phyloP scores from a whole-genome alignment of 2,329 filamentous ascomycete species.

The Chrysosporium queenslandicum region DNA sequence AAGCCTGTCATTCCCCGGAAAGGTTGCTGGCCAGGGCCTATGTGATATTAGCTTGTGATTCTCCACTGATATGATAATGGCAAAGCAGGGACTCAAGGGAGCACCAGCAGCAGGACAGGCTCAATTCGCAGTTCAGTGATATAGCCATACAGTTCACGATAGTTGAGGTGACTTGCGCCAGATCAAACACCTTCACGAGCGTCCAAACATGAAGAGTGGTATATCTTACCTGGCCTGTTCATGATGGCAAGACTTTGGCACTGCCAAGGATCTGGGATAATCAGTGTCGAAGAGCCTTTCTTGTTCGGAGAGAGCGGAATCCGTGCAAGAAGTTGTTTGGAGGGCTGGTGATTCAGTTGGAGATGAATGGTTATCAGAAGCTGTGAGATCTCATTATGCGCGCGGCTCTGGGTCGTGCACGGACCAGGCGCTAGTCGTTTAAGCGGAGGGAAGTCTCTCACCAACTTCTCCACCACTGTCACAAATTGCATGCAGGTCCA shows the following conservation, averaged over 20 bases:
- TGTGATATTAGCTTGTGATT: constrained; percentile 6
- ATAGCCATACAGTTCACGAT: not conserved
- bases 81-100: not conserved
- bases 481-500: not conserved
- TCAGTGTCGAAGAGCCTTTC: not conserved
- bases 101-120: not conserved
- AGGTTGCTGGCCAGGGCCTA: constrained; percentile 43
- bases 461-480: not conserved
- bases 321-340: not conserved
- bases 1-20: constrained; percentile 47
- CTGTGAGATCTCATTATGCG: constrained; percentile 1
- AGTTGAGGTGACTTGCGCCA: no score
- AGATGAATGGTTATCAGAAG: not conserved
- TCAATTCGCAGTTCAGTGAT: not conserved
- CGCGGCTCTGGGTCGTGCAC: constrained; percentile 11
- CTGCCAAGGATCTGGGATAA: not conserved
- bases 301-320: not conserved
- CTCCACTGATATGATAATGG: not conserved
- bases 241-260: not conserved
- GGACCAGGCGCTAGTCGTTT: constrained; percentile 6
- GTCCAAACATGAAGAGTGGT: not conserved
- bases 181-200: no score
- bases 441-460: not conserved
- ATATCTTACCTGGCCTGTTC: constrained; percentile 15
- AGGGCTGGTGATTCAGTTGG: not conserved